Conservation (phyloP, 1,284 basidiomycete genomes). For the Ganoderma leucocontextum region DNA sequence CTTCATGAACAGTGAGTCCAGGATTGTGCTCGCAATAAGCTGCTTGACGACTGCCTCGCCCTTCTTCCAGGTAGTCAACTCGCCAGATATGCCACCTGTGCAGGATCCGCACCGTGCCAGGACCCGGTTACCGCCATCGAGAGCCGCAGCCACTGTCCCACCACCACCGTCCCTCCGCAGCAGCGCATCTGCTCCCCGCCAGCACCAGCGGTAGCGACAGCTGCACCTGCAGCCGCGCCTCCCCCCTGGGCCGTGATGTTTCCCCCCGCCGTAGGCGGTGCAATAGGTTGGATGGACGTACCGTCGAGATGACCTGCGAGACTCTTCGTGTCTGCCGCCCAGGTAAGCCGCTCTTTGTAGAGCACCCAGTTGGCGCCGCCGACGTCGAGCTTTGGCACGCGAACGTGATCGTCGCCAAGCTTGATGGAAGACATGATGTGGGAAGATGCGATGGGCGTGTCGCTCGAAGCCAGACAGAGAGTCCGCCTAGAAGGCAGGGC, state of each 20-base stretch:
- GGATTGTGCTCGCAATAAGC: constrained; percentile 23
- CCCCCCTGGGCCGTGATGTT: neutral
- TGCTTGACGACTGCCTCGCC: constrained; percentile 26
- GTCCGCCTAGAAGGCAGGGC: too few species aligned
- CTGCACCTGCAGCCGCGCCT: constrained; percentile 24
- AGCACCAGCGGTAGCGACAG: constrained; percentile 10
- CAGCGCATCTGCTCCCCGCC: neutral
- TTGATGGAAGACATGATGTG: neutral
- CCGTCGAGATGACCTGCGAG: too few species aligned
- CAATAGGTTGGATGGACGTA: too few species aligned
- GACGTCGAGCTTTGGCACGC: constrained; percentile 17
- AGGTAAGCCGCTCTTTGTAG: constrained; percentile 14
- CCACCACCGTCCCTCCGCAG: neutral
- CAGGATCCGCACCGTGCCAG: neutral
- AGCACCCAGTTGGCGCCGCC: constrained; percentile 23
- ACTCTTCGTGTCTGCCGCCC: too few species aligned
- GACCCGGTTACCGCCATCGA: neutral
- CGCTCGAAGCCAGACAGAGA: too few species aligned
- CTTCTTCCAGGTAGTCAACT: constrained; percentile 20
- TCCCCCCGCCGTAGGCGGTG: too few species aligned
- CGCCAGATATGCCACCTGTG: constrained; percentile 7
- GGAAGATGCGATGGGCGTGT: constrained; percentile 7
- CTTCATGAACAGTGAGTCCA: constrained; percentile 26
- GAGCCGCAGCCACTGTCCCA: neutral
- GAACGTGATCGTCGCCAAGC: too few species aligned